Base-by-base conservation (phyloP, 2,329 filamentous ascomycete genomes). In the Drechslera avenae region DNA sequence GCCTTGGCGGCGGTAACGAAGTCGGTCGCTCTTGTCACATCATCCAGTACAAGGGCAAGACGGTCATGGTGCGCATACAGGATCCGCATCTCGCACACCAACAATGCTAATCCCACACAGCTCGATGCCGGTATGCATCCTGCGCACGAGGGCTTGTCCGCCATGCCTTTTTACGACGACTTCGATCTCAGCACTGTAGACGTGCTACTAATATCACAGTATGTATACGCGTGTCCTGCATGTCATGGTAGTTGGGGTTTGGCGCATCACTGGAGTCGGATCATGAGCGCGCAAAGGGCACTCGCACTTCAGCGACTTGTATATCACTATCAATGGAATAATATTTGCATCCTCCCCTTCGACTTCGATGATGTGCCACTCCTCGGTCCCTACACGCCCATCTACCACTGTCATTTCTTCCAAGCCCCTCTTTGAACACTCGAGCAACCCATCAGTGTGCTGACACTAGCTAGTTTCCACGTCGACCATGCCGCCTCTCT, bases 41-140 rank as follows among this genome's bases (percentile, higher is more conserved):
- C 64, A 86, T 99, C 53, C 91, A 97, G 70, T 99, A 99, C 83
- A 99, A 97, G 77, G 94, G 94, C 56, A 99, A 99, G 76, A 97
- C 93, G 5, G 91, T 99, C 62, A 99, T 99, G 94, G 91, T 95
- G 79, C 63, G 85, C 72, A 45, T 14, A 18, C 23, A 19, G 9
- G 12, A 17, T 7, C 28, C 35, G 16, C 23, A 50, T 33, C 13
- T 35, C 17, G n/a, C 5, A 17, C 12, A 10, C 14, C n/a, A 42
- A 30, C 46, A 3, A 36, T 56, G 59, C 66, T 74, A 54, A 73
- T 52, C 16, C 42, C 16, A 39, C 2, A 50, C 71, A 96, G 91
- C 90, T 99, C 63, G 94, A 99, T 78, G 94, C 94, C 42, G 94
- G 94, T 42, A 93, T 97, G 78, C 94, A 99, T 74, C 92, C 94